Evolutionary conservation across 495 filamentous ascomycete genomes (phyloP).

Genomic region (Penicillium alfredii): DNA sequence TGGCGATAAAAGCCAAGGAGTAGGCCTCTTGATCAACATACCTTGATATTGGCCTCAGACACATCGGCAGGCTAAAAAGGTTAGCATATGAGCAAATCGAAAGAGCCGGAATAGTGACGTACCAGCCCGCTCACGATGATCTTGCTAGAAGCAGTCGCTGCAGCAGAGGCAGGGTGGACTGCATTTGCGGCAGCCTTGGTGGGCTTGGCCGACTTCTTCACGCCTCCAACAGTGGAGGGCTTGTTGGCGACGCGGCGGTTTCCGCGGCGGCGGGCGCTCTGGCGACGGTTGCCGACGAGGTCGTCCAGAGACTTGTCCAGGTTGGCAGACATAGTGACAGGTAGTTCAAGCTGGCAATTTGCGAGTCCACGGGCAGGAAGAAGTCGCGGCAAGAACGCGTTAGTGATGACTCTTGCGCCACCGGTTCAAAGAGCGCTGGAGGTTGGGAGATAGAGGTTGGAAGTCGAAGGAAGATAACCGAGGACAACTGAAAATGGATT

Average conservation of each 20-base stretch:
- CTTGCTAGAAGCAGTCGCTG: slow-evolving; percentile 67
- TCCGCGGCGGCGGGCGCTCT: slow-evolving; percentile 49
- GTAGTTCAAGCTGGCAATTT: slow-evolving; percentile 16
- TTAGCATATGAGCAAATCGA: slow-evolving; percentile 40
- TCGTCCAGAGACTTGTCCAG: slow-evolving; percentile 94
- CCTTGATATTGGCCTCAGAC: slow-evolving; percentile 93
- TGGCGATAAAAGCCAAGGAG: slow-evolving; percentile 52
- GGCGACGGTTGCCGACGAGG: slow-evolving; percentile 74
- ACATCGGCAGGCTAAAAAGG: slow-evolving; percentile 79
- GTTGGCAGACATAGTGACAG: slow-evolving; percentile 71
- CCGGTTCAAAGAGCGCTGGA: no score
- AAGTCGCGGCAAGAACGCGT: slow-evolving; percentile 13
- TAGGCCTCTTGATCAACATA: slow-evolving; percentile 78
- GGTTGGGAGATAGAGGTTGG: no score
- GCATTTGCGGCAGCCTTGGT: slow-evolving; percentile 58
- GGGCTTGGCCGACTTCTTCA: slow-evolving; percentile 70
- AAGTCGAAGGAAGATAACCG: no score
- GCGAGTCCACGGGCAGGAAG: slow-evolving; percentile 4
- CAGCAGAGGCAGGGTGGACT: slow-evolving; percentile 55
- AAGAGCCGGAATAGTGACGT: slow-evolving; percentile 36
- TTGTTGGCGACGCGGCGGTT: slow-evolving; percentile 49
- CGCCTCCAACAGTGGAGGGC: slow-evolving; percentile 62
- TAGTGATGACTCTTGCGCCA: no score
- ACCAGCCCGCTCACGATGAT: slow-evolving; percentile 98
- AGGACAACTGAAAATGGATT: no score